phyloP scores from a whole-genome alignment of 768 basidiomycete species.

The Xerocomellus dryophilus region DNA sequence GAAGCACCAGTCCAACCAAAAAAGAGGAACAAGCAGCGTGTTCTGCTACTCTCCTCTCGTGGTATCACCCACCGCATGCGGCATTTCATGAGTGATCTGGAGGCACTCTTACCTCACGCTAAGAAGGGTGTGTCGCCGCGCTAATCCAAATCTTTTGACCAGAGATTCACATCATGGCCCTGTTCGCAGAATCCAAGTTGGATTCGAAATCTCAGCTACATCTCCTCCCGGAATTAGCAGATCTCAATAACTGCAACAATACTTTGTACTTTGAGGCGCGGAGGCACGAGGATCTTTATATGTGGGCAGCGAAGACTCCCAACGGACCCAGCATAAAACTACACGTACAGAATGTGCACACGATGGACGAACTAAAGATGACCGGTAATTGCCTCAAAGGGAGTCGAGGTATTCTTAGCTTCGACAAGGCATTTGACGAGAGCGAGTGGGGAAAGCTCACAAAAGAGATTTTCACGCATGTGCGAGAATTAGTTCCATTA shows the following conservation, averaged over 20 bases:
- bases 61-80: slow-evolving; percentile 96
- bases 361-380: slow-evolving; percentile 99
- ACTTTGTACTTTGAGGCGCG: slow-evolving; percentile 96
- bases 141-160: not conserved
- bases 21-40: slow-evolving; percentile 92
- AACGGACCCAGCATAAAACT: slow-evolving; percentile 97
- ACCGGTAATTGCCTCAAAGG: slow-evolving; percentile 98
- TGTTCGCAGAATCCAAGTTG: slow-evolving; percentile 81
- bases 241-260: slow-evolving; percentile 97
- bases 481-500: slow-evolving; percentile 36
- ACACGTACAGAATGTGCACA: slow-evolving; percentile 98
- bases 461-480: slow-evolving; percentile 94
- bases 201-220: slow-evolving; percentile 94
- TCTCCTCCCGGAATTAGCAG: slow-evolving; percentile 92
- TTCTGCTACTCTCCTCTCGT: slow-evolving; percentile 86
- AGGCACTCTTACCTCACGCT: slow-evolving; percentile 84
- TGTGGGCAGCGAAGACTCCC: slow-evolving; percentile 96
- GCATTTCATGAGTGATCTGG: slow-evolving; percentile 94
- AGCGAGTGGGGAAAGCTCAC: slow-evolving; percentile 82
- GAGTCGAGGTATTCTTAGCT: slow-evolving; percentile 86
- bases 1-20: slow-evolving; percentile 41
- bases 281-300: slow-evolving; percentile 90
- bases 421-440: slow-evolving; percentile 87
- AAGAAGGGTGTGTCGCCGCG: slow-evolving; percentile 78
- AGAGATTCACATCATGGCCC: not conserved